Evolutionary conservation across 306 rosid genomes (phyloP), one percentile per base, ranked within the genome.

Genomic region (Prosopis cineraria): DNA sequence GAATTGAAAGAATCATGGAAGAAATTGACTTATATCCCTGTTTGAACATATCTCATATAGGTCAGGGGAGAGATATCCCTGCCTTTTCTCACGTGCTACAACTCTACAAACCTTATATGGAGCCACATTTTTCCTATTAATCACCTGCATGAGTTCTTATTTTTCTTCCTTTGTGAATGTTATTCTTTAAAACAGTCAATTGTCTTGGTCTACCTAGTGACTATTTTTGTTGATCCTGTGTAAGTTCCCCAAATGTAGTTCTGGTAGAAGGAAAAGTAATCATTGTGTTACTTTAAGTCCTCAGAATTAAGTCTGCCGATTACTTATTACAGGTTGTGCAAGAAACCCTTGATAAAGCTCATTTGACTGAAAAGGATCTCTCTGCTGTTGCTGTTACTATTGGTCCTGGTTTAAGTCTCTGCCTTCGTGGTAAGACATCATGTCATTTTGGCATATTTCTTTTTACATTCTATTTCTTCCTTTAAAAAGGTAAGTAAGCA

Each of bases 341-440:
- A 86, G 93, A 91, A 73, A 87, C 96, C 53, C 89, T 92, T 59
- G 92, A 88, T 76, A 91, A 86, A 78, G 92, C 97, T 87, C 84
- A 73, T 55, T 73, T 95, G 83, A 83, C 87, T 13, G 92, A 83
- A 84, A 80, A 79, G 44, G 91, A 91, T 86, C 85, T 92, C 52
- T 86, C 92, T 47, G 98, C 93, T 8, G 88, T 95, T 59, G 98
- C 97, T 81, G 92, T 92, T 67, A 92, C 98, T 55, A 84, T 95
- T 77, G 98, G 96, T 82, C 97, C 97, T 39, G 98, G 97, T 16
- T 82, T 90, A 90, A 85, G 97, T 94, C 53, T 94, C 75, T 94
- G 97, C 50, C 93, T 94, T 74, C 88, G 97, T 25, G 97, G 98
- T 94, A 88, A 87, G 74, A 29, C 81, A 47, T 47, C 37, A 34